Conservation (phyloP, 140 eudicot species). For the Stevia rebaudiana region DNA sequence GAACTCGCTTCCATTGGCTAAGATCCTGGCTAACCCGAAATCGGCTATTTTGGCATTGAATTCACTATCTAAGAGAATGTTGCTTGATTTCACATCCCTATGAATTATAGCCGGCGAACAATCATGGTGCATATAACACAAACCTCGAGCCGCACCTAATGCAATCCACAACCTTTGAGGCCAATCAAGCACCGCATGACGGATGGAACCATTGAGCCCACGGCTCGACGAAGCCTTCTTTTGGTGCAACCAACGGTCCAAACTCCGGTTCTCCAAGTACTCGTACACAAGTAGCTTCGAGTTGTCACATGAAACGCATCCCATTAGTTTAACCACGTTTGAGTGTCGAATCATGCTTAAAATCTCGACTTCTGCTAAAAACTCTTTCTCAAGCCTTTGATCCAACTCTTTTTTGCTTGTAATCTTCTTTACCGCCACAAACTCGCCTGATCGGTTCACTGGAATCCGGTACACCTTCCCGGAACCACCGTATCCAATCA, state of each 20-base stretch:
- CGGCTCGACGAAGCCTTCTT: conserved; percentile 24
- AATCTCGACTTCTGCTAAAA: conserved; percentile 59
- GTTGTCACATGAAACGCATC: conserved; percentile 61
- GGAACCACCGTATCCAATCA: conserved; percentile 79
- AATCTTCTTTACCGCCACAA: conserved; percentile 75
- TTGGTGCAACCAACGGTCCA: conserved; percentile 70
- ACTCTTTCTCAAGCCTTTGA: conserved; percentile 53
- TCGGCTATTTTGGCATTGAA: conserved; percentile 92
- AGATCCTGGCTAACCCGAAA: conserved; percentile 68
- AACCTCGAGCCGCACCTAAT: conserved; percentile 70
- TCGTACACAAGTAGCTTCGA: conserved; percentile 74
- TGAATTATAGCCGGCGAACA: conserved; percentile 61
- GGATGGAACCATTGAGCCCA: conserved; percentile 32
- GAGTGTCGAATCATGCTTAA: conserved; percentile 59
- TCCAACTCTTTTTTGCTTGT: conserved; percentile 43
- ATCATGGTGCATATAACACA: conserved; percentile 83
- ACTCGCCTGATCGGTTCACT: conserved; percentile 39
- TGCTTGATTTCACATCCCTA: conserved; percentile 77
- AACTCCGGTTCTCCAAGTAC: conserved; percentile 66
- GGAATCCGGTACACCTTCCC: conserved; percentile 65
- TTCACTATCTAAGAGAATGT: conserved; percentile 54
- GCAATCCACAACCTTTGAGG: conserved; percentile 69
- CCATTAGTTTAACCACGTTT: conserved; percentile 72
- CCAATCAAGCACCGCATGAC: conserved; percentile 57
- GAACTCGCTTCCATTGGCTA: conserved; percentile 43